Conservation (phyloP, 371 early-diverging fungal genomes). For the Phascolomyces articulosus region DNA sequence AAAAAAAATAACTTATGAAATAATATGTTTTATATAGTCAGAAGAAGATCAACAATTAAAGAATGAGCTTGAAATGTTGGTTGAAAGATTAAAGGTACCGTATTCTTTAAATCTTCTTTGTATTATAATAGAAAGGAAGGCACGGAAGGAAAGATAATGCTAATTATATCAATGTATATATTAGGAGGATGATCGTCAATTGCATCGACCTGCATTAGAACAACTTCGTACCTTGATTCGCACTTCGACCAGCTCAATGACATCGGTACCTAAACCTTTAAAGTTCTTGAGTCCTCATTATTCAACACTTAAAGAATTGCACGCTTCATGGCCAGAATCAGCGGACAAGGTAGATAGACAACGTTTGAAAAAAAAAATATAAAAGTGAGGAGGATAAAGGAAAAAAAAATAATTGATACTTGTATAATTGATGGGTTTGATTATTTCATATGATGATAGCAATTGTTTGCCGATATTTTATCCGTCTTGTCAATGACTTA, state of each 20-base stretch:
- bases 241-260: conserved; percentile 96
- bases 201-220: conserved; percentile 88
- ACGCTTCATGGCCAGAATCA: conserved; percentile 75
- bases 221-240: conserved; percentile 87
- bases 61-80: conserved; percentile 91
- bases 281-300: conserved; percentile 94
- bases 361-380: not conserved
- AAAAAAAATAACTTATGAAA: too few species aligned
- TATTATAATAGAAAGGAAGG: not conserved
- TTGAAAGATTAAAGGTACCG: conserved; percentile 84
- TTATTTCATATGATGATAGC: conserved; percentile 32
- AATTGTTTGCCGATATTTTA: conserved; percentile 90
- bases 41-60: conserved; percentile 96
- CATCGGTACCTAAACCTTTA: conserved; percentile 97
- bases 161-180: not conserved
- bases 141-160: not conserved
- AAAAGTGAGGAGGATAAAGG: not conserved
- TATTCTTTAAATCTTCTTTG: not conserved
- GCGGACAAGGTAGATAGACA: conserved; percentile 67
- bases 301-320: conserved; percentile 67
- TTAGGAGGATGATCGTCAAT: conserved; percentile 71
- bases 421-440: not conserved
- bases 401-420: not conserved
- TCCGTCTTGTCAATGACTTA: conserved; percentile 97
- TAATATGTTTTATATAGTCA: conserved; percentile 61